Evolutionary conservation across 2,329 filamentous ascomycete genomes (phyloP).

Genomic region (Aureobasidium leucospermi): DNA sequence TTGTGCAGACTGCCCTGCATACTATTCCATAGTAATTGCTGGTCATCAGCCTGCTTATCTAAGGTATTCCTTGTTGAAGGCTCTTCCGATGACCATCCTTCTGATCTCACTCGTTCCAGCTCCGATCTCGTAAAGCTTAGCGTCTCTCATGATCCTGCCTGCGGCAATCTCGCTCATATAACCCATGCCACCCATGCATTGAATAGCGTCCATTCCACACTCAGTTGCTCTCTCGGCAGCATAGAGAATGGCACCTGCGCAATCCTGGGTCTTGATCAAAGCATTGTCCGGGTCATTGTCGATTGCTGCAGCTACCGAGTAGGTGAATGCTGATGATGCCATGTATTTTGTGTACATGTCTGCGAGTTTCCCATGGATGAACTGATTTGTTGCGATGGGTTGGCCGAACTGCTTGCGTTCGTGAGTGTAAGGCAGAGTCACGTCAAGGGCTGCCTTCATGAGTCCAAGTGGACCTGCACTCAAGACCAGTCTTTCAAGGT

Average conservation of each 20-base stretch:
- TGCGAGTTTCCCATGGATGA: constrained; percentile 85
- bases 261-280: constrained; percentile 76
- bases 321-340: constrained; percentile 79
- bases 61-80: constrained; percentile 74
- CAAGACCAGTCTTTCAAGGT: constrained; percentile 86
- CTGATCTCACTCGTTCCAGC: constrained; percentile 92
- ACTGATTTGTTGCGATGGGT: constrained; percentile 85
- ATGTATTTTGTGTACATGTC: constrained; percentile 97
- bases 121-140: constrained; percentile 89
- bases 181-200: constrained; percentile 64
- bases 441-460: constrained; percentile 87
- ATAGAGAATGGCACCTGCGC: constrained; percentile 88
- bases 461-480: constrained; percentile 85
- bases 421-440: constrained; percentile 82
- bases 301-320: constrained; percentile 68
- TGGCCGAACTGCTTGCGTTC: constrained; percentile 78
- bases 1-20: too few relatives aligned
- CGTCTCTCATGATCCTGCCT: constrained; percentile 71
- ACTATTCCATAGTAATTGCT: not conserved
- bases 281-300: constrained; percentile 51
- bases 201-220: constrained; percentile 78
- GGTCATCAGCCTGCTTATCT: not conserved
- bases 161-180: constrained; percentile 94
- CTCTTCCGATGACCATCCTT: constrained; percentile 86
- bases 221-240: constrained; percentile 87